Evolutionary conservation across 2,329 filamentous ascomycete genomes (phyloP), one percentile per base, ranked within the genome.

Genomic region (Colletotrichum viniferum): DNA sequence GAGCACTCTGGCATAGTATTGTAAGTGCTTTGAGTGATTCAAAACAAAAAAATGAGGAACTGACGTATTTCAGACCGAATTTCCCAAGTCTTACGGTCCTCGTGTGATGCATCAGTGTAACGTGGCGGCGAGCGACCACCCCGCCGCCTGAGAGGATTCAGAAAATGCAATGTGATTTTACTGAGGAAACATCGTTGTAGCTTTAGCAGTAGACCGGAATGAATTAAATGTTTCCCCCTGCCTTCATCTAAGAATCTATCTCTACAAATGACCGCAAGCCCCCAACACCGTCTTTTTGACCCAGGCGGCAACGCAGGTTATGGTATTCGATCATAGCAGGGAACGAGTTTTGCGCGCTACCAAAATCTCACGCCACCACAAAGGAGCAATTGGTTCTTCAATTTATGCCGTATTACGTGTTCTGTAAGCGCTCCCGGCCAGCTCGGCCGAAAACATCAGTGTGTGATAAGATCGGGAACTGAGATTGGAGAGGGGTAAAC

Each of bases 391-490:
- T 26, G 4, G 26, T 26, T 26, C 26, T 26, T 5, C 26, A 28
- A 28, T 43, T n/a, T 5, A 43, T 0, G 43, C 0, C 7, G n/a
- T 48, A 7, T 1, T 48, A 13, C n/a, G 10, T 52, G 6, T 21
- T 21, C 10, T 13, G 43, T 4, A 21, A 21, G 43, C 43, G 10
- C 10, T 52, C 10, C 2, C n/a, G 43, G n/a, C 10, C 12, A 13
- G 43, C 43, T 52, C 43, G 43, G 43, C 43, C 43, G 43, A 52
- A 52, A 52, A 52, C n/a, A 52, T 52, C 43, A 52, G n/a, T 52
- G n/a, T 21, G 10, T 52, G 43, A 52, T 52, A 52, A 52, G 43
- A 52, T 52, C 43, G 43, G n/a, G 10, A 48, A 2, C 10, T 13
- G 43, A 52, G 43, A 52, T 52, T 52, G 43, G n/a, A 13, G 43